Evolutionary conservation across 1,284 basidiomycete genomes (phyloP).

Genomic region (Mycena citricolor): DNA sequence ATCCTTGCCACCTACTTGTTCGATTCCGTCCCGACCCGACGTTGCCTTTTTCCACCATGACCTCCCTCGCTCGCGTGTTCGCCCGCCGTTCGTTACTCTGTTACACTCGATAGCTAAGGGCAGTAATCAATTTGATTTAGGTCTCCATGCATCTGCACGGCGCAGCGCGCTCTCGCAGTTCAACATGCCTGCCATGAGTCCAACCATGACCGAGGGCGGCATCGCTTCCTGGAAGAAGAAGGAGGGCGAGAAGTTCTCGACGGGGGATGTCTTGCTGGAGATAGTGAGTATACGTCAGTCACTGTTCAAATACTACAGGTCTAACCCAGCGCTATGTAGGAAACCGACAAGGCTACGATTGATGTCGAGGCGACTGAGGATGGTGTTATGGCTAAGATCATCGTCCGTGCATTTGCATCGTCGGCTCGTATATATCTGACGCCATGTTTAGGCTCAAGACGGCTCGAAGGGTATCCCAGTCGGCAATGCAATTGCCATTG

Average conservation of each 20-base stretch:
- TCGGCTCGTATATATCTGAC: slow-evolving; percentile 11
- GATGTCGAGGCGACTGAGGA: slow-evolving; percentile 99
- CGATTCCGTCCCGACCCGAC: slow-evolving; percentile 1
- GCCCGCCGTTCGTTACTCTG: slow-evolving; percentile 54
- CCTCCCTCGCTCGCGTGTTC: slow-evolving; percentile 65
- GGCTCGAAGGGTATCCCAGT: slow-evolving; percentile 88
- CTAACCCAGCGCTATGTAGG: slow-evolving; percentile 47
- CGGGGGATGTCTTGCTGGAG: slow-evolving; percentile 92
- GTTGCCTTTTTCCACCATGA: slow-evolving; percentile 41
- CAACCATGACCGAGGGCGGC: slow-evolving; percentile 99
- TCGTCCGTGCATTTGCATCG: slow-evolving; percentile 45
- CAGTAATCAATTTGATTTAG: slow-evolving; percentile 44
- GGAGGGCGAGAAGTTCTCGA: slow-evolving; percentile 87
- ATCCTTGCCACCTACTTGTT: background rate
- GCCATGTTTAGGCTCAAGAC: slow-evolving; percentile 58
- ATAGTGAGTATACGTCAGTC: slow-evolving; percentile 64
- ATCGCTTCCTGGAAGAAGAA: slow-evolving; percentile 98
- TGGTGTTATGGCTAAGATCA: slow-evolving; percentile 91
- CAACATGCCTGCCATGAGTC: slow-evolving; percentile 99
- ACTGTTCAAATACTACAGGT: slow-evolving; percentile 15
- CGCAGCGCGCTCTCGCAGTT: slow-evolving; percentile 85
- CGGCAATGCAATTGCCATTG: slow-evolving; percentile 85
- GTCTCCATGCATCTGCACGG: slow-evolving; percentile 79
- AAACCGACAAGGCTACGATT: slow-evolving; percentile 99
- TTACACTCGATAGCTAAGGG: too few species aligned